A percentile compares a stretch with the other conserved stretches of the same genome.
Conservation (phyloP, 306 rosid genomes). For the Rosa chinensis region DNA sequence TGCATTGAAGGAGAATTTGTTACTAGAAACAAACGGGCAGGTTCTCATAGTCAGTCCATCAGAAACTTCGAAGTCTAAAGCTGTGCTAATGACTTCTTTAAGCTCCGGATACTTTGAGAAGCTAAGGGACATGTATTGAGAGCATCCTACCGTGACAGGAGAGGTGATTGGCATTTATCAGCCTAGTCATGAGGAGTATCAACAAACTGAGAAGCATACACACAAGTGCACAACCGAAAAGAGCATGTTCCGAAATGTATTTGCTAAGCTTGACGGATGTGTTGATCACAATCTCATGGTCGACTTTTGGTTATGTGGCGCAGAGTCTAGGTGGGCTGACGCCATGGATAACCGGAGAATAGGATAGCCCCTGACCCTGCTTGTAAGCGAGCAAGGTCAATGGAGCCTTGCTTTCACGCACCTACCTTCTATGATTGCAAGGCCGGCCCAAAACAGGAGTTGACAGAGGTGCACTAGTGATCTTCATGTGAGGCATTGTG, state of each 20-base stretch:
- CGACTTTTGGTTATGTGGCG: slow-evolving; percentile 81
- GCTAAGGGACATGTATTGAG: slow-evolving; percentile 67
- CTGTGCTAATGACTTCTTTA: slow-evolving; percentile 63
- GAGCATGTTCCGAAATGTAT: slow-evolving; percentile 74
- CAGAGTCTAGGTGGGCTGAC: slow-evolving; percentile 70
- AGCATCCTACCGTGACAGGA: slow-evolving; percentile 57
- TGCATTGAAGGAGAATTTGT: slow-evolving; percentile 44
- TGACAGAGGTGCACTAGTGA: slow-evolving; percentile 62
- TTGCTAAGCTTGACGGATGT: slow-evolving; percentile 59
- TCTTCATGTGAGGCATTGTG: slow-evolving; percentile 72
- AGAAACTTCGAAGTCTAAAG: slow-evolving; percentile 42
- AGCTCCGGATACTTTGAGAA: slow-evolving; percentile 60
- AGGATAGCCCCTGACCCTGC: slow-evolving; percentile 53
- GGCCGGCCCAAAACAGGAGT: slow-evolving; percentile 53
- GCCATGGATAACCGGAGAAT: slow-evolving; percentile 75
- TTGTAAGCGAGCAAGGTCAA: slow-evolving; percentile 66
- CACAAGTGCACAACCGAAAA: slow-evolving; percentile 46
- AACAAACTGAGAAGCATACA: slow-evolving; percentile 59
- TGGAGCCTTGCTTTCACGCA: slow-evolving; percentile 82
- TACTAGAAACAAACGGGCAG: slow-evolving; percentile 47
- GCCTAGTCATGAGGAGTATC: slow-evolving; percentile 77
- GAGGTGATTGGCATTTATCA: slow-evolving; percentile 58
- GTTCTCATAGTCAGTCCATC: slow-evolving; percentile 28
- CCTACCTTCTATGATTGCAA: slow-evolving; percentile 79
- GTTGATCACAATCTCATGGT: slow-evolving; percentile 73